Percentiles rank a stretch among this genome's conserved stretches.
phyloP scores from a whole-genome alignment of 116 monocot species.

The Posidonia oceanica region DNA sequence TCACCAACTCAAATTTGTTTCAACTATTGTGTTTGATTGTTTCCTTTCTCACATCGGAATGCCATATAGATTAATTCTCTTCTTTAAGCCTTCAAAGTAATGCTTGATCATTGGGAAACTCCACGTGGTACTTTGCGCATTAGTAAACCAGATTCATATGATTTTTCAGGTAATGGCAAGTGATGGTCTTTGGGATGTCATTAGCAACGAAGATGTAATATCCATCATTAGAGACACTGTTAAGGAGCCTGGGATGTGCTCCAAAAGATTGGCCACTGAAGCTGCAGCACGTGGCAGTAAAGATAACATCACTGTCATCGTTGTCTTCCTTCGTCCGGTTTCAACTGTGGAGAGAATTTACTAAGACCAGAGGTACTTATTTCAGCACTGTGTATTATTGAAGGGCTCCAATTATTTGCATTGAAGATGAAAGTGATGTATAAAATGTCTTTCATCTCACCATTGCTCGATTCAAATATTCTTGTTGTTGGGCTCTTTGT shows the following conservation, averaged over 20 bases:
- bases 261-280: slow-evolving; percentile 81
- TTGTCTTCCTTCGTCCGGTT: slow-evolving; percentile 85
- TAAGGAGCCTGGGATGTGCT: slow-evolving; percentile 92
- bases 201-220: slow-evolving; percentile 86
- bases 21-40: too few relatives aligned
- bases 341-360: slow-evolving; percentile 93
- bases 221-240: slow-evolving; percentile 86
- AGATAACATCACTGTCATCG: slow-evolving; percentile 88
- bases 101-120: too few relatives aligned
- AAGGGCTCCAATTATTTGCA: neutral
- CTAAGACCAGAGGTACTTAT: slow-evolving; percentile 9
- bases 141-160: neutral
- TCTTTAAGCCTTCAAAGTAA: too few relatives aligned
- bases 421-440: neutral
- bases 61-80: too few relatives aligned
- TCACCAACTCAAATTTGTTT: too few relatives aligned
- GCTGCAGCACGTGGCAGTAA: slow-evolving; percentile 69
- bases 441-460: neutral
- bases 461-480: too few relatives aligned
- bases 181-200: slow-evolving; percentile 87
- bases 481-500: too few relatives aligned
- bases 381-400: neutral
- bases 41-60: too few relatives aligned
- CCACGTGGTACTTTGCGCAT: too few relatives aligned
- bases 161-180: slow-evolving; percentile 84